phyloP scores from a whole-genome alignment of 306 rosid genomes.

The Vigna nakashimae region DNA sequence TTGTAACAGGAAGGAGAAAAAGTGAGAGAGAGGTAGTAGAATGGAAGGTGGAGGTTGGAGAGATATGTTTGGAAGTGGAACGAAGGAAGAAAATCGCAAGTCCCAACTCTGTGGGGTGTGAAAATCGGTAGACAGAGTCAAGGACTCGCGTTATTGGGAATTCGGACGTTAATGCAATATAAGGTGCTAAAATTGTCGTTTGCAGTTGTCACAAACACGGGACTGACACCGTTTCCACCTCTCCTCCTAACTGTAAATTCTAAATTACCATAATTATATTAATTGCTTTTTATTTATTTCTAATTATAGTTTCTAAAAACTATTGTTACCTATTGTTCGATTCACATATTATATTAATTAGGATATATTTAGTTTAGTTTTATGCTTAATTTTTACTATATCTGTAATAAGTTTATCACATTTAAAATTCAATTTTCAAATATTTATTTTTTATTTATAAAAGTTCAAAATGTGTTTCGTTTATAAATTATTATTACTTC shows the following conservation, averaged over 20 bases:
- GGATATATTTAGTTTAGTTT: no score
- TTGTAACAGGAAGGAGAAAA: conserved; percentile 6
- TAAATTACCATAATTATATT: no score
- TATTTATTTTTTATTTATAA: no score
- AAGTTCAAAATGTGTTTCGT: no score
- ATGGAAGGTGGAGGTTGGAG: conserved; percentile 16
- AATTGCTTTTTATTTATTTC: no score
- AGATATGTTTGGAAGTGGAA: background rate
- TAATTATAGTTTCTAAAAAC: no score
- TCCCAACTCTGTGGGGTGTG: background rate
- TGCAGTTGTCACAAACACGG: conserved; percentile 38
- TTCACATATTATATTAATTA: no score
- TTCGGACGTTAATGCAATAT: background rate
- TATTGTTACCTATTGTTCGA: no score
- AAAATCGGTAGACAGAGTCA: background rate
- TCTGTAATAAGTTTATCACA: no score
- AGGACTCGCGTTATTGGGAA: conserved; percentile 2
- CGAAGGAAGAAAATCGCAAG: background rate
- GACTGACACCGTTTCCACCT: conserved; percentile 21
- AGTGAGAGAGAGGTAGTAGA: background rate
- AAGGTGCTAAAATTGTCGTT: conserved; percentile 35
- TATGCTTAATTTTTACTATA: no score
- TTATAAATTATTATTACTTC: no score
- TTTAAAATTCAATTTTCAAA: no score
- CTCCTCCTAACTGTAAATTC: background rate